Base-by-base conservation (phyloP, 768 basidiomycete species). In the Pulveroboletus ravenelii region DNA sequence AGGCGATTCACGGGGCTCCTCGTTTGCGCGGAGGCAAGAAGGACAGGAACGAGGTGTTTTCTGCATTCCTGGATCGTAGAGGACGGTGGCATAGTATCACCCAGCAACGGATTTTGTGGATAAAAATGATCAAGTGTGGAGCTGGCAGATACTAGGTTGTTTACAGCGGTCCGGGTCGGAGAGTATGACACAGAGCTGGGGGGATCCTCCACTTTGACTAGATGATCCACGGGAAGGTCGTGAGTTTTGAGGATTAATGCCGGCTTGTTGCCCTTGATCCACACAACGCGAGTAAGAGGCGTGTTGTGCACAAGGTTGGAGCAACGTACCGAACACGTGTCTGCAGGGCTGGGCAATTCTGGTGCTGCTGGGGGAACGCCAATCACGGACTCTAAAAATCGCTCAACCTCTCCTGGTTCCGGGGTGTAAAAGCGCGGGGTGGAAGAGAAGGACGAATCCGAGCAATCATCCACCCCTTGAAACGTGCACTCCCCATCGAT, bases 301-400 rank as follows among this genome's bases (percentile, higher is more conserved):
- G 50, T 46, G 55, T 25, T 3, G 17, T 23, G 23, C 36, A 39
- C 38, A 45, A 50, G 57, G 50, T 17, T 25, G 6, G 13, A 15
- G 15, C 15, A 9, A 63, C 64, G 23, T 57, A 68, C 66, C 63
- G 35, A 52, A 51, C 31, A 40, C 51, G 51, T 46, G 48, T 36
- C 27, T 2, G 5, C 35, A n/a, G 51, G n/a, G 15, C 39, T 17
- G 15, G 46, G 13, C 7, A n/a, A 23, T 9, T 43, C 35, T 20
- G 54, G 40, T 25, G 31, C 29, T 10, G 44, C 17, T 0, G 50
- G 25, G 12, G 47, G 49, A n/a, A 47, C 37, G 42, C 47, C 47
- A 40, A 65, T 53, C 54, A 65, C 63, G 25, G 61, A 62, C 53
- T 60, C 52, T 47, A 64, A 32, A 40, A 64, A 64, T 13, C 56